A percentile compares a stretch with the other conserved stretches of the same genome.
These are phyloP conservation scores for Globisporangium nodosum DNA, from an alignment of 352 stramenopile genomes.

Conservation along the genomic window DNA sequence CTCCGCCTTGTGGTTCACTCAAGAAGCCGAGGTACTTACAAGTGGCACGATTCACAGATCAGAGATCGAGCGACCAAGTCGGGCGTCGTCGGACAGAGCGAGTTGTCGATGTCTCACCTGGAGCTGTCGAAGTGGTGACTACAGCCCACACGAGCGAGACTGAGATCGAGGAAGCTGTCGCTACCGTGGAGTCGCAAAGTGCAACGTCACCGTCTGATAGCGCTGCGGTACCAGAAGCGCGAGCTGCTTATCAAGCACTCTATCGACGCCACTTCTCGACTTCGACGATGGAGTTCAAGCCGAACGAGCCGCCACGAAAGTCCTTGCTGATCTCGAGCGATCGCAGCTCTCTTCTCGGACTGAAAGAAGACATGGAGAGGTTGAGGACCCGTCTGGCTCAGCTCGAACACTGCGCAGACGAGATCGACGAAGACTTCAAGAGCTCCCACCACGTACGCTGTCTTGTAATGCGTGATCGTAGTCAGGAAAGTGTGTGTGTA, in stretches of 20 bases:
- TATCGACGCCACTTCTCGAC: conserved; percentile 5
- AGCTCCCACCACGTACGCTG: conserved; percentile 25
- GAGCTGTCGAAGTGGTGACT: too few species aligned
- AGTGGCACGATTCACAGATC: conserved; percentile 19
- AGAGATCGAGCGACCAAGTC: not conserved
- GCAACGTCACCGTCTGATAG: not conserved
- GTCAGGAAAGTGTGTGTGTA: not conserved
- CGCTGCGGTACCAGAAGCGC: not conserved
- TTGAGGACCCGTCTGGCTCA: conserved; percentile 41
- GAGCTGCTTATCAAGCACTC: not conserved
- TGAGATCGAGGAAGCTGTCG: not conserved
- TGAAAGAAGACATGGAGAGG: conserved; percentile 42
- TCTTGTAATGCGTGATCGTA: not conserved
- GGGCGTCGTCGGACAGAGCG: not conserved
- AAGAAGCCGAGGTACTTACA: conserved; percentile 24
- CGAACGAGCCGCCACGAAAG: not conserved
- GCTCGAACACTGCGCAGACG: conserved; percentile 41
- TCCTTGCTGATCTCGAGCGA: conserved; percentile 4
- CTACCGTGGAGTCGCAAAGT: not conserved
- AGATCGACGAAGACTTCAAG: conserved; percentile 61
- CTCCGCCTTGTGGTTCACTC: not conserved
- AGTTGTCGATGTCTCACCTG: not conserved
- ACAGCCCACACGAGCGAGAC: not conserved
- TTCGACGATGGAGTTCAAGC: not conserved
- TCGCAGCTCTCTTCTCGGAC: conserved; percentile 21